Evolutionary conservation across 148 eudicot genomes (phyloP).

Genomic region (Chenopodium suecicum): DNA sequence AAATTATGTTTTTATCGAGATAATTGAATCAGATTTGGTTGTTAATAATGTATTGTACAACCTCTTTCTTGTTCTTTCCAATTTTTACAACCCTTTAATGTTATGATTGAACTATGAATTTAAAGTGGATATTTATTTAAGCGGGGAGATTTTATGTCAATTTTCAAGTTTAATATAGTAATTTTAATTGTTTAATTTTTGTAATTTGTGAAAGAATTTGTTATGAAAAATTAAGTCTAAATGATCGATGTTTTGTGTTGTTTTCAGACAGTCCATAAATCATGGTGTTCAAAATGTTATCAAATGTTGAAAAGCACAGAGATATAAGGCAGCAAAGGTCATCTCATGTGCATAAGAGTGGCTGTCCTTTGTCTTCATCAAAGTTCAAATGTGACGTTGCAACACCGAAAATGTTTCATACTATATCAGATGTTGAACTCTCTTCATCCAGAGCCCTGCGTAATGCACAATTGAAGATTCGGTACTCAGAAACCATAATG

Average conservation of each 20-base stretch:
- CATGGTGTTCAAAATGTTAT: conserved; percentile 6
- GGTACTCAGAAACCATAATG: conserved; percentile 72
- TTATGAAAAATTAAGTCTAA: not conserved
- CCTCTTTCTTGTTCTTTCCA: too few relatives aligned
- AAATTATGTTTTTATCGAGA: not conserved
- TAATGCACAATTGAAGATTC: conserved; percentile 70
- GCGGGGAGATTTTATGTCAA: too few relatives aligned
- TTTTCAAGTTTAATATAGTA: too few relatives aligned
- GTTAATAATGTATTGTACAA: too few relatives aligned
- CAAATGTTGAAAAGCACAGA: conserved; percentile 22
- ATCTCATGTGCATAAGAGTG: not conserved
- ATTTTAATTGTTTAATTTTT: too few relatives aligned
- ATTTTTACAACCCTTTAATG: too few relatives aligned
- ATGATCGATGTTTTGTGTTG: too few relatives aligned
- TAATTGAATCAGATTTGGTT: too few relatives aligned
- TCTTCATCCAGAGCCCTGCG: conserved; percentile 74
- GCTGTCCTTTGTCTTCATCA: not conserved
- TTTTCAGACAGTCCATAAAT: not conserved
- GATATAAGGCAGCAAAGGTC: conserved; percentile 7
- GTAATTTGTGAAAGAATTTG: too few relatives aligned
- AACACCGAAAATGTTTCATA: not conserved
- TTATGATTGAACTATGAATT: too few relatives aligned
- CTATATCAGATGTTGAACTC: conserved; percentile 39
- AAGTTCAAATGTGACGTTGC: not conserved
- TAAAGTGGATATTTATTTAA: too few relatives aligned